Conservation (phyloP, 202 grass and related monocot species). For the Panicum hallii region DNA sequence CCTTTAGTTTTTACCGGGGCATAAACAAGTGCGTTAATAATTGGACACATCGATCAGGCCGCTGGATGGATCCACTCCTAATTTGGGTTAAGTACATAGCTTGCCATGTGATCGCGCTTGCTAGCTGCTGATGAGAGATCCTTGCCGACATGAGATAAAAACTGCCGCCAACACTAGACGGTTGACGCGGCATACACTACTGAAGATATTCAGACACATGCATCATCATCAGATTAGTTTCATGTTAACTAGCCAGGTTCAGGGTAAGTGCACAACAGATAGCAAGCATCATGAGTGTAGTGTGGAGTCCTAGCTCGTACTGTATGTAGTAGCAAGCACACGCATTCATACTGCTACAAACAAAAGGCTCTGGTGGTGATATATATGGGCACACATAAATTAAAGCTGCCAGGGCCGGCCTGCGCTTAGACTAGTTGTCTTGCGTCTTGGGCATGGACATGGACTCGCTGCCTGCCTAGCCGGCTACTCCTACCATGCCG, state of each 20-base stretch:
- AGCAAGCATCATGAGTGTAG: neutral
- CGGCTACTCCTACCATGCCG: neutral
- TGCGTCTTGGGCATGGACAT: slow-evolving; percentile 52
- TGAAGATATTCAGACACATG: neutral
- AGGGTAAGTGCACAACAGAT: neutral
- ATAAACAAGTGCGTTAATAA: neutral
- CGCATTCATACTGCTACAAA: neutral
- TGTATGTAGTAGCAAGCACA: neutral
- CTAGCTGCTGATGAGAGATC: neutral
- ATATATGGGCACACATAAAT: slow-evolving; percentile 33
- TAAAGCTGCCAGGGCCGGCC: slow-evolving; percentile 48
- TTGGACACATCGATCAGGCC: neutral
- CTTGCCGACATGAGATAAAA: slow-evolving; percentile 47
- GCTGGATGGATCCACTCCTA: slow-evolving; percentile 12
- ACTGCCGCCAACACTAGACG: neutral
- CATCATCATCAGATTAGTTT: neutral
- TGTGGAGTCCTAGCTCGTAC: neutral
- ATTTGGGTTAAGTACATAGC: neutral
- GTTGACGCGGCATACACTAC: neutral
- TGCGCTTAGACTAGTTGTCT: slow-evolving; percentile 55
- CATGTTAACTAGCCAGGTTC: neutral
- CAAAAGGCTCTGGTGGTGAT: neutral
- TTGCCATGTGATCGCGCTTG: slow-evolving; percentile 7
- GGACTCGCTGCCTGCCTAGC: neutral
- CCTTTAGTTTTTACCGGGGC: neutral